A percentile compares a stretch with the other conserved stretches of the same genome.
Evolutionary conservation across 2,329 filamentous ascomycete species (phyloP).

Genomic region (Pyrenophora seminiperda): DNA sequence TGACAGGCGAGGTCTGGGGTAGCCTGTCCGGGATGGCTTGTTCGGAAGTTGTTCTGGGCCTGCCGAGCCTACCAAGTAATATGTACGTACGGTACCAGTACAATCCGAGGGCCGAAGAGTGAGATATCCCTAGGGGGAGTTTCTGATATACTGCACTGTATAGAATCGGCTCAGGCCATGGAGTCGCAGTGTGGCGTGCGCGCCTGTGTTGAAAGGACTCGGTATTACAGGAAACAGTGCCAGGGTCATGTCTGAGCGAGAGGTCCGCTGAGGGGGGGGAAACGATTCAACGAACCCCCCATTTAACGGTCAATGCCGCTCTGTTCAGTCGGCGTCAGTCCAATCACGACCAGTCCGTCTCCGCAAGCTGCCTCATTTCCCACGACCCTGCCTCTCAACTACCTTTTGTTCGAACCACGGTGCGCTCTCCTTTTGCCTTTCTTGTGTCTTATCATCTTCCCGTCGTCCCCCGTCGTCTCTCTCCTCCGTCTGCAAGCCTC

Average conservation of each 20-base stretch:
- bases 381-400: slow-evolving; percentile 10
- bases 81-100: too few relatives aligned
- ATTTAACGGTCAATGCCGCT: slow-evolving; percentile 2
- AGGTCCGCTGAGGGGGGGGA: background rate
- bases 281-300: slow-evolving; percentile 2
- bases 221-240: too few relatives aligned
- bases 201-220: too few relatives aligned
- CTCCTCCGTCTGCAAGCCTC: background rate
- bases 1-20: too few relatives aligned
- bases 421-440: slow-evolving; percentile 18
- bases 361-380: slow-evolving; percentile 27
- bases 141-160: too few relatives aligned
- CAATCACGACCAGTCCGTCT: slow-evolving; percentile 28
- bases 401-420: slow-evolving; percentile 14
- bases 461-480: background rate
- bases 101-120: too few relatives aligned
- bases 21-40: too few relatives aligned
- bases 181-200: too few relatives aligned
- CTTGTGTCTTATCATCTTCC: background rate
- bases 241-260: background rate
- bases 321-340: slow-evolving; percentile 2
- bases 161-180: too few relatives aligned
- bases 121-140: too few relatives aligned
- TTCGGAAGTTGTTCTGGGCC: too few relatives aligned
- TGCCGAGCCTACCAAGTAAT: too few relatives aligned